These are phyloP conservation scores for Cercospora nicotianae DNA, from an alignment of 2,329 filamentous ascomycete species.

Conservation along the genomic window DNA sequence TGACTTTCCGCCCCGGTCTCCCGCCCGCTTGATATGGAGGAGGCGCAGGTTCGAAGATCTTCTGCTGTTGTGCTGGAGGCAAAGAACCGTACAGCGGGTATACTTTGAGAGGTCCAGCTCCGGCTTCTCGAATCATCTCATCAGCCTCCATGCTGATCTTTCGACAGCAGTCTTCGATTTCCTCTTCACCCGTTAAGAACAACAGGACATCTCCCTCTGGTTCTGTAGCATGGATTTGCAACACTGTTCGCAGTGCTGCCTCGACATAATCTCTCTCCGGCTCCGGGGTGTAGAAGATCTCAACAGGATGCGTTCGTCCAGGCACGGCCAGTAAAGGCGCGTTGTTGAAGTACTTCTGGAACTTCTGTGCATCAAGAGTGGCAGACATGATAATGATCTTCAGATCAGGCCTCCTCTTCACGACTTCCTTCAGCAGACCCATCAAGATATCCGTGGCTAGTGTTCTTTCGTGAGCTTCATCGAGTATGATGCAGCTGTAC, in stretches of 20 bases:
- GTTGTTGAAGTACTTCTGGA: conserved; percentile 94
- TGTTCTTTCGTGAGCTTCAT: conserved; percentile 97
- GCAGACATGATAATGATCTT: conserved; percentile 99
- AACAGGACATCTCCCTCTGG: conserved; percentile 88
- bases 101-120: conserved; percentile 83
- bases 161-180: conserved; percentile 93
- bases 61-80: conserved; percentile 79
- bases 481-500: conserved; percentile 97
- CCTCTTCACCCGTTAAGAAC: conserved; percentile 96
- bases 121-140: conserved; percentile 86
- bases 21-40: conserved; percentile 70
- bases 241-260: conserved; percentile 86
- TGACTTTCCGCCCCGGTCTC: conserved; percentile 85
- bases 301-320: conserved; percentile 91
- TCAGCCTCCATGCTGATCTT: conserved; percentile 90
- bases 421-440: conserved; percentile 90
- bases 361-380: conserved; percentile 95
- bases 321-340: conserved; percentile 92
- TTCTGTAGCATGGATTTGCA: conserved; percentile 95
- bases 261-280: conserved; percentile 96
- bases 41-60: conserved; percentile 90
- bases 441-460: conserved; percentile 97
- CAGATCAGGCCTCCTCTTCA: conserved; percentile 76
- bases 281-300: conserved; percentile 97
- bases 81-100: conserved; percentile 94